Evolutionary conservation across 768 basidiomycete species (phyloP), one percentile per base, ranked within the genome.

Genomic region (Boletus speciosus): DNA sequence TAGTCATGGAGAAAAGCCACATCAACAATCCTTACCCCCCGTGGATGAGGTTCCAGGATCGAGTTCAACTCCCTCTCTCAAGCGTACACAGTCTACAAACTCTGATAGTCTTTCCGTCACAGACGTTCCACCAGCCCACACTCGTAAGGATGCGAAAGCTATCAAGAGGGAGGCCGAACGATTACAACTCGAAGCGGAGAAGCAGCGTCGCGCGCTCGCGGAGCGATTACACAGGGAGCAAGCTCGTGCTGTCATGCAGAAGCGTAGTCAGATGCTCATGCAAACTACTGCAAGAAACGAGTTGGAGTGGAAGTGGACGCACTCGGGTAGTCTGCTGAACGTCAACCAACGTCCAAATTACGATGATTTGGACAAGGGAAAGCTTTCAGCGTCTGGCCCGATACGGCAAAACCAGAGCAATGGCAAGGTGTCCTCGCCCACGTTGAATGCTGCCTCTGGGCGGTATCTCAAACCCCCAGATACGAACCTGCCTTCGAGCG

Each of bases 181-280:
- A 37, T 69, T 88, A 47, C 82, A 84, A 52, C 82, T 80, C 55
- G 92, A 95, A 70, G 88, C 89, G 19, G 91, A 94, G 76, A 82
- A 86, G 64, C 88, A 90, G 61, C 85, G 87, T 57, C 89, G 92
- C 58, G 84, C 84, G 52, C 77, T 89, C 57, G 83, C 80, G 16
- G 83, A 86, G 68, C 84, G 83, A 62, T 84, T 76, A 65, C 84
- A 90, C 57, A 83, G 85, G 62, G 94, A 97, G 63, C 88, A 93
- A 70, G 90, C 93, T 16, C 83, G 93, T 51, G 92, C 91, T 41
- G 93, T 96, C 71, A 88, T 95, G 85, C 82, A 86, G 64, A 96
- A 95, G 75, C 87, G 91, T 59, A 85, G 82, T 55, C 83, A 86
- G 60, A 78, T 92, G 71, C 76, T 89, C 62, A 81, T 81, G 65